Percentiles rank a stretch among this genome's conserved stretches.
Evolutionary conservation across 352 stramenopile genomes (phyloP).

Genomic region (Aphanomyces euteiches): DNA sequence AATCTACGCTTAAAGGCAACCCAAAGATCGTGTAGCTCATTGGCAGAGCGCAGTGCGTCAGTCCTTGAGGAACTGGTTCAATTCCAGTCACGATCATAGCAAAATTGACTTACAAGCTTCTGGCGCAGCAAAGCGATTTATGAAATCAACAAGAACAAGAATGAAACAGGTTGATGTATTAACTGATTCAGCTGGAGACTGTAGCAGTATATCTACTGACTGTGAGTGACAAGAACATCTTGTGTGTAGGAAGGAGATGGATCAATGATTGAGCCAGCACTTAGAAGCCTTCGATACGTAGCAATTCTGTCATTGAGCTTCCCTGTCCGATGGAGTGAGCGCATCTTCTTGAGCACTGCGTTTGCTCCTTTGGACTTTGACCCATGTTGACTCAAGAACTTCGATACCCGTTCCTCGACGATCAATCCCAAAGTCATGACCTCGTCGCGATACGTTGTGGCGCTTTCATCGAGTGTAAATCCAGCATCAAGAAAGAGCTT

Average conservation of each 20-base stretch:
- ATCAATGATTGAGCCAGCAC: neutral
- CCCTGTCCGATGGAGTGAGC: neutral
- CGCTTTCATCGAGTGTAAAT: conserved; percentile 25
- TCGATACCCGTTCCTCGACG: neutral
- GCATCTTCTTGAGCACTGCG: neutral
- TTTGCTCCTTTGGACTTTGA: neutral
- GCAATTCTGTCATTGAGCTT: conserved; percentile 2
- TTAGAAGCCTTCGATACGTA: neutral
- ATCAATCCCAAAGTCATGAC: neutral
- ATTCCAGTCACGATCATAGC: too few relatives aligned
- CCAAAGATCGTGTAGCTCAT: too few relatives aligned
- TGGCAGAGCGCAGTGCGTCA: too few relatives aligned
- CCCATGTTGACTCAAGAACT: neutral
- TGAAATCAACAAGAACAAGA: too few relatives aligned
- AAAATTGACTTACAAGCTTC: too few relatives aligned
- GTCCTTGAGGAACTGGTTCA: too few relatives aligned
- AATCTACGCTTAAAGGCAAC: too few relatives aligned
- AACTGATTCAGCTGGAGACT: too few relatives aligned
- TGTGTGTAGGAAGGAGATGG: neutral
- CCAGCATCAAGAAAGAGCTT: conserved; percentile 35
- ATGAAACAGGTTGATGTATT: too few relatives aligned
- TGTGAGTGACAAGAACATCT: neutral
- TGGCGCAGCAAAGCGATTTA: too few relatives aligned
- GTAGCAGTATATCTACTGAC: neutral
- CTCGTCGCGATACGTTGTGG: neutral